A percentile compares a stretch with the other conserved stretches of the same genome.
Evolutionary conservation across 1,139 yeast genomes (phyloP).

Genomic region (Saccharomyces uvarum): DNA sequence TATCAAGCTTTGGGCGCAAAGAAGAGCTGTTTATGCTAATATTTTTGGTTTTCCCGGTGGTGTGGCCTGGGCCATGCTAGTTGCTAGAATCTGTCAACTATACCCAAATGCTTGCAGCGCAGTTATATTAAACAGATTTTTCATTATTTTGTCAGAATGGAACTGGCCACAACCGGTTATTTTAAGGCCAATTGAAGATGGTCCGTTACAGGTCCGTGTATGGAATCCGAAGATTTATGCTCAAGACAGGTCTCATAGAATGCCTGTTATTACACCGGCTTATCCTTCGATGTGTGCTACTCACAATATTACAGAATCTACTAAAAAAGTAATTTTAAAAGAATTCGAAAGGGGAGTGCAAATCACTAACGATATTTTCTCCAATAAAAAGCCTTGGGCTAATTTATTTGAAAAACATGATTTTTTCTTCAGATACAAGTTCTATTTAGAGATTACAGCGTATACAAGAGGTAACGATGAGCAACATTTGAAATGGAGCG

Average conservation of each 20-base stretch:
- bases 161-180: conserved; percentile 98
- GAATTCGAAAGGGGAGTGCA: conserved; percentile 73
- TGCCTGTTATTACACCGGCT: conserved; percentile 99
- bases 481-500: conserved; percentile 83
- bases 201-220: conserved; percentile 89
- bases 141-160: conserved; percentile 82
- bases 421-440: conserved; percentile 76
- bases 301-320: conserved; percentile 83
- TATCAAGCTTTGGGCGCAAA: conserved; percentile 93
- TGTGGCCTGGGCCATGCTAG: conserved; percentile 99
- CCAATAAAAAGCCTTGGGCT: conserved; percentile 62
- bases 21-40: conserved; percentile 87
- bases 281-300: conserved; percentile 99
- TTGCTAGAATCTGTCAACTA: conserved; percentile 90
- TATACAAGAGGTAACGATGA: conserved; percentile 66
- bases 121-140: conserved; percentile 79
- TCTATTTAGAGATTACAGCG: conserved; percentile 75
- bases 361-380: conserved; percentile 59
- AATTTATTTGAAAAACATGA: conserved; percentile 71
- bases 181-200: conserved; percentile 87
- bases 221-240: conserved; percentile 94
- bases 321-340: conserved; percentile 66
- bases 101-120: conserved; percentile 96
- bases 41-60: conserved; percentile 98
- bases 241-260: conserved; percentile 78